A percentile compares a stretch with the other conserved stretches of the same genome.
Conservation (phyloP, 164 flowering plant genomes). For the Chloranthus sessilifolius region DNA sequence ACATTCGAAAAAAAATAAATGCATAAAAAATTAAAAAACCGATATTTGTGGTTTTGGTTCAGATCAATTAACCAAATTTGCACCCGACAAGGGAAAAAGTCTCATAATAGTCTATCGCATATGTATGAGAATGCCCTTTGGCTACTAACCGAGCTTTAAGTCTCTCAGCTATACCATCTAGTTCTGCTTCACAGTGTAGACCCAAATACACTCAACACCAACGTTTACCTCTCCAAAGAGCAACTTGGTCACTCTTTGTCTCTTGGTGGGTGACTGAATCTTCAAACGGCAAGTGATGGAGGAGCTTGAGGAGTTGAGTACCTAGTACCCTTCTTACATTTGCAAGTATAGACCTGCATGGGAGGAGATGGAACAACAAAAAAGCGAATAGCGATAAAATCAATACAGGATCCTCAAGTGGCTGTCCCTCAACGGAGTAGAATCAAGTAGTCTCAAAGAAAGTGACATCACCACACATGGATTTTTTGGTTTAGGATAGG, state of each 20-base stretch:
- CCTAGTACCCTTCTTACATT: neutral
- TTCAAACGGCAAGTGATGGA: neutral
- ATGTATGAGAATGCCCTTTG: neutral
- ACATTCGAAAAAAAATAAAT: too few relatives aligned
- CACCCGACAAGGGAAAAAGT: neutral
- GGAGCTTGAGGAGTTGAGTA: neutral
- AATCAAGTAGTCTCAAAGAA: neutral
- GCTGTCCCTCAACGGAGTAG: neutral
- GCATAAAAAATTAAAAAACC: too few relatives aligned
- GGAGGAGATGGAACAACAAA: neutral
- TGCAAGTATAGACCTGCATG: neutral
- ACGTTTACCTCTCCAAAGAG: neutral
- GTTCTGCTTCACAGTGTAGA: neutral
- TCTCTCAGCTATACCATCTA: neutral
- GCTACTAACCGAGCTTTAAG: too few relatives aligned
- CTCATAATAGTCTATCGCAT: neutral
- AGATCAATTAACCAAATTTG: neutral
- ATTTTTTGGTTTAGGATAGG: neutral
- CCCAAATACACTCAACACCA: neutral
- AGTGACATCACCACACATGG: neutral
- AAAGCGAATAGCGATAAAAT: neutral
- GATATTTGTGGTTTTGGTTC: too few relatives aligned
- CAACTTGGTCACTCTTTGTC: neutral
- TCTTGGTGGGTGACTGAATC: neutral
- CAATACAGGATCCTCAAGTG: neutral